Base-by-base conservation (phyloP, 2,329 filamentous ascomycete genomes). In the Fusarium verticillioides region DNA sequence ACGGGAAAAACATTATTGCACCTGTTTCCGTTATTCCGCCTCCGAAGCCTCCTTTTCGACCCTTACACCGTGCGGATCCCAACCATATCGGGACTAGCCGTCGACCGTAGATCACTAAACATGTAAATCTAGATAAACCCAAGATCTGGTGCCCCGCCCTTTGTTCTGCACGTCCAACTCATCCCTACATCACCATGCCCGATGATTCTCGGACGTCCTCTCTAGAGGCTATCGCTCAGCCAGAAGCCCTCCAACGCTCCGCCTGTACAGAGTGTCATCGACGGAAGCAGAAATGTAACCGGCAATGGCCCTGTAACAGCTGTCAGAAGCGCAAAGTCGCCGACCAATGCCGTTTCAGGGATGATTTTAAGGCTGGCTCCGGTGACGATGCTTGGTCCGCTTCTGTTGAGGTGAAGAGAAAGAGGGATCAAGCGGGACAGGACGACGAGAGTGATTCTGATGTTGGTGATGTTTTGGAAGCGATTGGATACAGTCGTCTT, bases 301-400 rank as follows among this genome's bases (percentile, higher is more conserved):
- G 66, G 6, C 66, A 65, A 43, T 69, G 66, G 66, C 66, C 66
- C 5, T 69, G 66, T 40, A 70, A 60, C 46, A 65, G 9, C 16
- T 69, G 66, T 6, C 66, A 69, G 52, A 69, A 66, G 52, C 66
- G 66, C 9, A 69, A 69, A 23, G 66, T 69, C 32, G 66, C 66
- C 4, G 66, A 69, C 26, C 66, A 65, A 32, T 69, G 66, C 42
- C 66, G 66, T 23, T 69, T 69, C 44, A 69, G 18, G 13, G 65
- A 69, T 30, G 66, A 69, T 52, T 43, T 21, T 9, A 69, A 70
- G 36, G 36, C n/a, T 12, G 28, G 39, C 4, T 26, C 44, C 3
- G 36, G 39, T 0, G 66, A 53, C 9, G 59, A 69, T 39, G 65
- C 59, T 16, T 69, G 66, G 66, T 21, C 60, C 7, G 46, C 66